These are phyloP conservation scores for Metarhizium album DNA, from an alignment of 2,329 filamentous ascomycete genomes.

Conservation along the genomic window DNA sequence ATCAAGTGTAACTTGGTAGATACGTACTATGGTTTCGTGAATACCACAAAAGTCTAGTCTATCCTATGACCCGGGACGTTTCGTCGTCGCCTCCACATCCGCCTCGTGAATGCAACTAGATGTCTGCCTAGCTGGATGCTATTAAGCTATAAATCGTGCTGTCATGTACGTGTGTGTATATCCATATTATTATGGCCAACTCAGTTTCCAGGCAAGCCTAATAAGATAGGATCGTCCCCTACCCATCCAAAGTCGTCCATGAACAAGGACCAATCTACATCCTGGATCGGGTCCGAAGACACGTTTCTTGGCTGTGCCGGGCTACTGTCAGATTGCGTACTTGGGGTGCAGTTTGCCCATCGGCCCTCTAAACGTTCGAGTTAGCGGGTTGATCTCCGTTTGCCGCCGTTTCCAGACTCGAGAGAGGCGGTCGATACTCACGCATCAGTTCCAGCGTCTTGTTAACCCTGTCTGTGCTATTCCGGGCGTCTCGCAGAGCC, in stretches of 20 bases:
- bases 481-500: conserved; percentile 27
- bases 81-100: not conserved
- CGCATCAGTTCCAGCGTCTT: conserved; percentile 20
- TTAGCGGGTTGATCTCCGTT: not conserved
- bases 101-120: not conserved
- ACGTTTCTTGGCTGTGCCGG: conserved; percentile 12
- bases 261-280: conserved; percentile 39
- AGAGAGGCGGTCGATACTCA: conserved; percentile 10
- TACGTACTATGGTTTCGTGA: no score
- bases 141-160: not conserved
- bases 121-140: no score
- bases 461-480: conserved; percentile 19
- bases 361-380: conserved; percentile 1
- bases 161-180: not conserved
- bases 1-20: not conserved
- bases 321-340: conserved; percentile 6
- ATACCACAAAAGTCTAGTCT: no score
- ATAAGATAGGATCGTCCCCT: conserved; percentile 18
- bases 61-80: not conserved
- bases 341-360: not conserved
- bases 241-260: conserved; percentile 40
- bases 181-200: not conserved
- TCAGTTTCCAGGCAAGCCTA: conserved; percentile 16
- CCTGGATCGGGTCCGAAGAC: conserved; percentile 27
- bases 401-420: no score